Percentiles rank a stretch among this genome's conserved stretches.
Evolutionary conservation across 805 yeast genomes (phyloP).

Genomic region (Wickerhamiella galacta): DNA sequence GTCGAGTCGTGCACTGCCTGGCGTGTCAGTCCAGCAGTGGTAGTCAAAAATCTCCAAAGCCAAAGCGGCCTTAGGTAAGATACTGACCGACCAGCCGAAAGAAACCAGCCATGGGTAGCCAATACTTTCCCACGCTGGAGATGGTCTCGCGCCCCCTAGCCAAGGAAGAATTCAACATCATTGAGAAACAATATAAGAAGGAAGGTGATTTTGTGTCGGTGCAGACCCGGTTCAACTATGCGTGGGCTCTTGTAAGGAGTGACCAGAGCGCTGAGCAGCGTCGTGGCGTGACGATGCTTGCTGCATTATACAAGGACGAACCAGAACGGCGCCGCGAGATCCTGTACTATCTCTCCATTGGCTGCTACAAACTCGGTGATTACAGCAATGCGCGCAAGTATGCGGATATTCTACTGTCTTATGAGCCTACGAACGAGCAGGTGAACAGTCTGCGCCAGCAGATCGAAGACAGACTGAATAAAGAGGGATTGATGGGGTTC

Average conservation of each 20-base stretch:
- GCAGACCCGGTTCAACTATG: conserved; percentile 81
- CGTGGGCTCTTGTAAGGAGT: conserved; percentile 89
- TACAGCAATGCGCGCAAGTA: conserved; percentile 73
- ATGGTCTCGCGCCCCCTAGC: conserved; percentile 34
- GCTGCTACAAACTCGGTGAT: conserved; percentile 78
- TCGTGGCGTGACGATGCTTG: conserved; percentile 61
- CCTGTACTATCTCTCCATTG: conserved; percentile 71
- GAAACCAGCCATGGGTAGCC: background rate
- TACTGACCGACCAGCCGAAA: background rate
- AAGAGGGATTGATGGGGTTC: conserved; percentile 76
- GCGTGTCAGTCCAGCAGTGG: background rate
- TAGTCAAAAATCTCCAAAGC: background rate
- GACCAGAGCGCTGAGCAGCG: conserved; percentile 44
- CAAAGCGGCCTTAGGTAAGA: no score
- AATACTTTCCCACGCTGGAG: conserved; percentile 13
- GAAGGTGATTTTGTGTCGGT: conserved; percentile 69
- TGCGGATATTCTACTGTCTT: conserved; percentile 53
- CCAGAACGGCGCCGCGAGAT: conserved; percentile 81
- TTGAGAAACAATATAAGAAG: conserved; percentile 57
- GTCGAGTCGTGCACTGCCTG: background rate
- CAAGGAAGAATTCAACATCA: conserved; percentile 54
- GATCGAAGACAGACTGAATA: conserved; percentile 70
- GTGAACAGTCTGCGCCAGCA: conserved; percentile 53
- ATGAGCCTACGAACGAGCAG: conserved; percentile 77
- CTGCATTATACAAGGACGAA: conserved; percentile 43